A percentile compares a stretch with the other conserved stretches of the same genome.
These are phyloP conservation scores for Exophiala oligosperma DNA, from an alignment of 2,329 filamentous ascomycete genomes.

Conservation along the genomic window DNA sequence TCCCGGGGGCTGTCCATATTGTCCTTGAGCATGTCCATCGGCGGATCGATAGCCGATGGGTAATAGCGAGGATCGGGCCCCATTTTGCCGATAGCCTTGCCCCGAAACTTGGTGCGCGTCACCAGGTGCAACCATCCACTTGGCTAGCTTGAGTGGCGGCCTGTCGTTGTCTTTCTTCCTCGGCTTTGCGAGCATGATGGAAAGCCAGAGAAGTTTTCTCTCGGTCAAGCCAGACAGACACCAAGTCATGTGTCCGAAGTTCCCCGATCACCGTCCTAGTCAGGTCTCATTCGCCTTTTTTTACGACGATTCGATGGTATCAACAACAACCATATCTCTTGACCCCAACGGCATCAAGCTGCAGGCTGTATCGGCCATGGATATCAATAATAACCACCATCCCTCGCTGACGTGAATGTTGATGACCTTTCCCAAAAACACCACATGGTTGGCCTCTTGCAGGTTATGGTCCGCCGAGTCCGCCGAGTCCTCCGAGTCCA, in stretches of 20 bases:
- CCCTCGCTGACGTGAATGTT: too few species aligned
- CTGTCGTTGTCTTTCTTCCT: constrained; percentile 73
- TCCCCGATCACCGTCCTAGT: too few species aligned
- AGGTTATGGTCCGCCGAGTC: constrained; percentile 65
- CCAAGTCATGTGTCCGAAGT: too few species aligned
- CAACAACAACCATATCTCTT: too few species aligned
- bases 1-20: constrained; percentile 58
- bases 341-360: too few species aligned
- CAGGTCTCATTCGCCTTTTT: too few species aligned
- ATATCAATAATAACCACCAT: too few species aligned
- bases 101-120: constrained; percentile 42
- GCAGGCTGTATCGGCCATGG: too few species aligned
- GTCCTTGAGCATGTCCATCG: constrained; percentile 54
- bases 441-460: constrained; percentile 62
- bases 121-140: constrained; percentile 50
- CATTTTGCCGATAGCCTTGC: constrained; percentile 45
- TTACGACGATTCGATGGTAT: too few species aligned
- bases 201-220: too few species aligned
- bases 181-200: constrained; percentile 71
- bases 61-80: constrained; percentile 66
- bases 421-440: constrained; percentile 53
- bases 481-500: constrained; percentile 45
- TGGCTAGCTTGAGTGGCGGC: constrained; percentile 53
- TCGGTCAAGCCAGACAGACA: too few species aligned
- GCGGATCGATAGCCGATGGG: constrained; percentile 71